Evolutionary conservation across 2,329 filamentous ascomycete genomes (phyloP).

Genomic region (Nigrograna mackinnonii): DNA sequence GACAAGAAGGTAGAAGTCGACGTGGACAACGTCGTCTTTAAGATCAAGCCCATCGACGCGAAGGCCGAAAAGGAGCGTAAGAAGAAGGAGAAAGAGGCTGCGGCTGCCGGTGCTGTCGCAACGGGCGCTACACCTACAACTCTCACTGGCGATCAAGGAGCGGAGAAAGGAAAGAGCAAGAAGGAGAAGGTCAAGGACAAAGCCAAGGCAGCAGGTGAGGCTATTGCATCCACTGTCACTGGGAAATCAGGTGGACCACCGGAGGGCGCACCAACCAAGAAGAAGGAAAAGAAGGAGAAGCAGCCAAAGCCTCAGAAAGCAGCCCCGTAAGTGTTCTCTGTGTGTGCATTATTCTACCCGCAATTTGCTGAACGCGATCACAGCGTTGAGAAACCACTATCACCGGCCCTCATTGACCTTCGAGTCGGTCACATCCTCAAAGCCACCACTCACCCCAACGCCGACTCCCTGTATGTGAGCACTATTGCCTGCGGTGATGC

Average conservation of each 20-base stretch:
- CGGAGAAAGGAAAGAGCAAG: conserved; percentile 46
- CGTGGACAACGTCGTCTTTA: conserved; percentile 77
- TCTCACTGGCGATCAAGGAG: conserved; percentile 27
- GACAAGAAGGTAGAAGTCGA: conserved; percentile 80
- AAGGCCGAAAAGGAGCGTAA: conserved; percentile 96
- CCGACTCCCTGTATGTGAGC: conserved; percentile 92
- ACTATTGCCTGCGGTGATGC: conserved; percentile 94
- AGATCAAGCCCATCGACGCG: conserved; percentile 85
- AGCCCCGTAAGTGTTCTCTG: conserved; percentile 29
- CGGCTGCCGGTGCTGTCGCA: conserved; percentile 55
- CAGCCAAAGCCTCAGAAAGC: conserved; percentile 71
- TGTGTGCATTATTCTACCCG: no score
- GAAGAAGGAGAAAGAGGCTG: conserved; percentile 88
- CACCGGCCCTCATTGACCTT: conserved; percentile 87
- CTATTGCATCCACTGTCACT: conserved; percentile 50
- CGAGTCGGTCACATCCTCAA: conserved; percentile 97
- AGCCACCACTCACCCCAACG: conserved; percentile 92
- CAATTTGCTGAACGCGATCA: neutral
- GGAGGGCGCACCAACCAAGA: conserved; percentile 47
- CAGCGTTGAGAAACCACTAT: conserved; percentile 70
- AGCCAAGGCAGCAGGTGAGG: conserved; percentile 57
- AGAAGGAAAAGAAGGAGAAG: conserved; percentile 92
- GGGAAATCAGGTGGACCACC: conserved; percentile 47
- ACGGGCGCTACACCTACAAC: conserved; percentile 49
- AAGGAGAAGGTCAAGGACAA: conserved; percentile 54